Percentiles rank a stretch among this genome's conserved stretches.
phyloP scores from a whole-genome alignment of 345 rosid species.

The Rhodomyrtus tomentosa region DNA sequence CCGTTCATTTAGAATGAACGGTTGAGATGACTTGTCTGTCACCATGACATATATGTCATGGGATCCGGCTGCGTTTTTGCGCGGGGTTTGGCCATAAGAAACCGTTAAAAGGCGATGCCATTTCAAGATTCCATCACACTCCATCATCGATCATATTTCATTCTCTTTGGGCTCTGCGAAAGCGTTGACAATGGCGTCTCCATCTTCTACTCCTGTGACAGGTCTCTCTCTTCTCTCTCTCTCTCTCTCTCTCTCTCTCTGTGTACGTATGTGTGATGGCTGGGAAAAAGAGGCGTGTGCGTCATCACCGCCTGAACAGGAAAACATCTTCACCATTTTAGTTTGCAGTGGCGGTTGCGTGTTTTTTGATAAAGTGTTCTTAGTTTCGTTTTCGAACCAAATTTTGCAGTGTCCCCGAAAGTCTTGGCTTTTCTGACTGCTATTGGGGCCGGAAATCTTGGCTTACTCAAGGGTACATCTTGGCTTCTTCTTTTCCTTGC shows the following conservation, averaged over 20 bases:
- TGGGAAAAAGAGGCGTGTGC: not conserved
- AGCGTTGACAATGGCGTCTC: constrained; percentile 42
- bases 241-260: not conserved
- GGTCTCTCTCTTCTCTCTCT: constrained; percentile 26
- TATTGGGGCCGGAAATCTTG: constrained; percentile 56
- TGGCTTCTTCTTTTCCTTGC: not conserved
- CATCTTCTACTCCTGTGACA: constrained; percentile 69
- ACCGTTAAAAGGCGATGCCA: not conserved
- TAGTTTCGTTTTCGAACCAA: not conserved
- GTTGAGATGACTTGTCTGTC: no score
- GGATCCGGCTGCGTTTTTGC: no score
- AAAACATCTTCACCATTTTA: no score
- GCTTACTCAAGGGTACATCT: constrained; percentile 70
- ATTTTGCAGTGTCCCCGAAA: constrained; percentile 48
- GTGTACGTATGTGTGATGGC: not conserved
- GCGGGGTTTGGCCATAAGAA: not conserved
- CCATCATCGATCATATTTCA: not conserved
- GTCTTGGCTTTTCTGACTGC: constrained; percentile 59
- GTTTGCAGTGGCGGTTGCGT: not conserved
- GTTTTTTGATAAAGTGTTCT: not conserved
- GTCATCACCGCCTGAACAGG: not conserved
- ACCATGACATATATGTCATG: no score
- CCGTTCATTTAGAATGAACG: no score
- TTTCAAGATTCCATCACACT: not conserved
- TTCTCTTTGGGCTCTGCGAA: not conserved